Percentiles rank a stretch among this genome's conserved stretches.
These are phyloP conservation scores for Pholiota conissans DNA, from an alignment of 768 basidiomycete species.

Conservation along the genomic window DNA sequence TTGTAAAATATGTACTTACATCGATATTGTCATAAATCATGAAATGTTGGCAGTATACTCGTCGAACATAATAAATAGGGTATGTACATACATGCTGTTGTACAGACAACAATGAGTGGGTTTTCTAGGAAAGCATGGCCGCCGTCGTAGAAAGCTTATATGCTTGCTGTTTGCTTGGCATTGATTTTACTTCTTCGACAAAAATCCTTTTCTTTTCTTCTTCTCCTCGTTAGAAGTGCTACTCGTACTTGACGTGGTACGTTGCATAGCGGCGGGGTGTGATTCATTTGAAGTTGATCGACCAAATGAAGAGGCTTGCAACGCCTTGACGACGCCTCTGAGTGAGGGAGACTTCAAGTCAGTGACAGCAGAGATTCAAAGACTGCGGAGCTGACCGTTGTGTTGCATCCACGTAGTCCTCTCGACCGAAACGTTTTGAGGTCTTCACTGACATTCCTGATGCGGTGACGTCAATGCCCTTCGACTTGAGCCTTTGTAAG, in stretches of 20 bases:
- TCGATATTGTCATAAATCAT: too few relatives aligned
- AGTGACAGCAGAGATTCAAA: background rate
- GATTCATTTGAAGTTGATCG: constrained; percentile 14
- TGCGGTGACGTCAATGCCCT: constrained; percentile 57
- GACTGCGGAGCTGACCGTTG: constrained; percentile 49
- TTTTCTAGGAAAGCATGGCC: too few relatives aligned
- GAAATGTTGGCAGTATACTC: too few relatives aligned
- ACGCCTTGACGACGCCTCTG: constrained; percentile 56
- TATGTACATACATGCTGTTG: background rate
- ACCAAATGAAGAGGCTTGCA: constrained; percentile 46
- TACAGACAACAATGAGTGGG: too few relatives aligned
- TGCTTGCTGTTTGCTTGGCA: too few relatives aligned
- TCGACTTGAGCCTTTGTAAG: constrained; percentile 48
- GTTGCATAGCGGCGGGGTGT: constrained; percentile 16
- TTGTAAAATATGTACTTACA: background rate
- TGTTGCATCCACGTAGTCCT: constrained; percentile 71
- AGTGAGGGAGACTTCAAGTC: background rate
- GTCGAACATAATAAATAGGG: too few relatives aligned
- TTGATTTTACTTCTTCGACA: constrained; percentile 8
- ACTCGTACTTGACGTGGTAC: constrained; percentile 25
- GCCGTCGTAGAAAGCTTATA: too few relatives aligned
- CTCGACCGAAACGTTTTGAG: constrained; percentile 53
- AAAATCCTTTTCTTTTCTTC: constrained; percentile 24
- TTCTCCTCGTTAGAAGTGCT: constrained; percentile 24
- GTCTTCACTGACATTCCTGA: constrained; percentile 70